Evolutionary conservation across 2,329 filamentous ascomycete species (phyloP).

Genomic region (Ophiostoma pallidulum): DNA sequence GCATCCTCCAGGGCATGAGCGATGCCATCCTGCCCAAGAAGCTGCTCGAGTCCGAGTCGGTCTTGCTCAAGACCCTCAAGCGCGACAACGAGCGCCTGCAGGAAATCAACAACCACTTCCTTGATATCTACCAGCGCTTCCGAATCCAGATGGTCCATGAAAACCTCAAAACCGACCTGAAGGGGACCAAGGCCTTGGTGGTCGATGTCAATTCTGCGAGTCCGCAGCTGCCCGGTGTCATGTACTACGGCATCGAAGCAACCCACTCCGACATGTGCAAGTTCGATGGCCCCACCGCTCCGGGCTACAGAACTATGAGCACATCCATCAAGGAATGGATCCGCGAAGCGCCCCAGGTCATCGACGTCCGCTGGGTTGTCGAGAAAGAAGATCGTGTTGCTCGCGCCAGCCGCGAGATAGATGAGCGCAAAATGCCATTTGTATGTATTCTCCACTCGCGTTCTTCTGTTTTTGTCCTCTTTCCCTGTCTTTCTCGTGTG

Average conservation of each 20-base stretch:
- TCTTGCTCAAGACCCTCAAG: conserved; percentile 61
- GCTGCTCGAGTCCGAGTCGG: conserved; percentile 56
- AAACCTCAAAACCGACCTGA: conserved; percentile 60
- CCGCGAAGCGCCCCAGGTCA: conserved; percentile 42
- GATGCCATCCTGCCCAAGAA: conserved; percentile 54
- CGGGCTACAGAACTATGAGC: conserved; percentile 51
- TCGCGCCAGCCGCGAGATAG: conserved; percentile 34
- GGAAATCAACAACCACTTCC: conserved; percentile 64
- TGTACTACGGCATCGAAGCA: conserved; percentile 65
- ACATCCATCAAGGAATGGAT: conserved; percentile 43
- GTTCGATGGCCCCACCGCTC: conserved; percentile 52
- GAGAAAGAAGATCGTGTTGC: conserved; percentile 45
- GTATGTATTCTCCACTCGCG: conserved; percentile 20
- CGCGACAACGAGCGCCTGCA: conserved; percentile 64
- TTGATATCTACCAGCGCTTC: conserved; percentile 61
- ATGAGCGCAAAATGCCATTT: conserved; percentile 35
- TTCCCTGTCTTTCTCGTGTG: neutral
- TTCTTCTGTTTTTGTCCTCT: neutral
- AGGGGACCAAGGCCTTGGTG: conserved; percentile 51
- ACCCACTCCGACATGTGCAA: conserved; percentile 67
- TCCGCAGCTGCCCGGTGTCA: conserved; percentile 59
- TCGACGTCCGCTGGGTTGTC: conserved; percentile 48
- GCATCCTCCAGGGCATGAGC: conserved; percentile 58
- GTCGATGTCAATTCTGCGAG: conserved; percentile 63
- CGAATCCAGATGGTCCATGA: conserved; percentile 71